These are phyloP conservation scores for Lecanicillium sp. DNA, from an alignment of 2,329 filamentous ascomycete species.

Conservation along the genomic window DNA sequence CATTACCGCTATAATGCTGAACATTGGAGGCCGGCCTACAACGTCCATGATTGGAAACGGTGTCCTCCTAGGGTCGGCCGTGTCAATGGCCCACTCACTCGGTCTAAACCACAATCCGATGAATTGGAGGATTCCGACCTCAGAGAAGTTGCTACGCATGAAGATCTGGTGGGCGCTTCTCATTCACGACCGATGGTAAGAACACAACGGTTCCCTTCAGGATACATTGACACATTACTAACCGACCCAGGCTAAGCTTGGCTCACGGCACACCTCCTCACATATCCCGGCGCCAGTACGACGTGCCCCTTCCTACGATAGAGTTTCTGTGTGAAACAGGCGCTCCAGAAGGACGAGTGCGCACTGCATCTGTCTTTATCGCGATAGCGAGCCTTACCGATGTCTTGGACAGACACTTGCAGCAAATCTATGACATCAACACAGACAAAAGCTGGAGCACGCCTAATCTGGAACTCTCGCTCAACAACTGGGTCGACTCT, in stretches of 20 bases:
- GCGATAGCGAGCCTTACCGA: constrained; percentile 37
- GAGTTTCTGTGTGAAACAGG: constrained; percentile 23
- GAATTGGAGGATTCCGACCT: constrained; percentile 42
- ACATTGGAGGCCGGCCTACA: constrained; percentile 51
- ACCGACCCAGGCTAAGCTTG: constrained; percentile 36
- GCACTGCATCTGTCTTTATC: constrained; percentile 32
- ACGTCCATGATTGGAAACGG: constrained; percentile 53
- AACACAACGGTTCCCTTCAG: not conserved
- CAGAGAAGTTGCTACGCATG: constrained; percentile 43
- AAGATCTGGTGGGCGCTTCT: constrained; percentile 49
- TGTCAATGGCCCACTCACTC: constrained; percentile 45
- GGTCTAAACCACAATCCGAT: constrained; percentile 46
- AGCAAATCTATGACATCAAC: constrained; percentile 28
- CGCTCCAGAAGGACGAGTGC: constrained; percentile 10
- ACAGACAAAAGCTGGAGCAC: constrained; percentile 17
- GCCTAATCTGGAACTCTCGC: constrained; percentile 25
- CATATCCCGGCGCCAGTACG: constrained; percentile 35
- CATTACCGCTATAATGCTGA: constrained; percentile 48
- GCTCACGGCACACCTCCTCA: constrained; percentile 46
- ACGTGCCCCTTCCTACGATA: constrained; percentile 35
- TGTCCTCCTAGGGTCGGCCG: constrained; percentile 39
- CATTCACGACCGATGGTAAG: constrained; percentile 47
- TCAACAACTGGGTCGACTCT: constrained; percentile 37
- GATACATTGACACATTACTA: no score
- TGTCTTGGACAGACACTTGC: constrained; percentile 21